Evolutionary conservation across 768 basidiomycete species (phyloP), one percentile per base, ranked within the genome.

Genomic region (Naganishia onofrii): DNA sequence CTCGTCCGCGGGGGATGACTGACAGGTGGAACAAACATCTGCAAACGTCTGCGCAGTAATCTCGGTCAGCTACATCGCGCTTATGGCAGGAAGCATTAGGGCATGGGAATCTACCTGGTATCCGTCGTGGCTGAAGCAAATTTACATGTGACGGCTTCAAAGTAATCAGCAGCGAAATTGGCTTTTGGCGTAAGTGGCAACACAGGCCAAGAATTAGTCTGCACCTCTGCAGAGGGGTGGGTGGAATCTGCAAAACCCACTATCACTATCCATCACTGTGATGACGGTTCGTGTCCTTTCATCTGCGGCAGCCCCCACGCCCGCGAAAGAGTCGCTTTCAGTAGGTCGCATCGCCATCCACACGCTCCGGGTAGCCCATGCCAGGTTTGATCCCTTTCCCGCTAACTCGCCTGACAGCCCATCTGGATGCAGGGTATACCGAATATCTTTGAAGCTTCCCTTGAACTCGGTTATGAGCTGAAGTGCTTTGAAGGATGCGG

Each of bases 141-240:
- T 53, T 75, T 75, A 70, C 72, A 73, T 12, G 73, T 74, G 28
- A 73, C 70, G 31, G 73, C 69, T 23, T 71, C 69, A 68, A 78
- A 78, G 72, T 74, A 78, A 60, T 78, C 77, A 2, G 73, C 73
- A 29, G 77, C 76, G 28, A 78, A 74, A 26, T 71, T 72, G 48
- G 48, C 48, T 51, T 21, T 51, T 46, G 23, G 12, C 38, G 76
- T 28, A 15, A 3, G 55, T 68, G n/a, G 31, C 31, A 23, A 3
- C 12, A 31, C 31, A 28, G 56, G 23, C 31, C 29, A 17, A 17
- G 28, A 57, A 28, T 57, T 5, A 57, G 56, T 19, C 3, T 10
- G 3, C 28, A 28, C 28, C 69, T 29, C 32, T 19, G 0, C 48
- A 42, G 28, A 31, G 13, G 15, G 2, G 31, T 44, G 17, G 53